Evolutionary conservation across 352 stramenopile species (phyloP).

Genomic region (Pythium vanterpoolii): DNA sequence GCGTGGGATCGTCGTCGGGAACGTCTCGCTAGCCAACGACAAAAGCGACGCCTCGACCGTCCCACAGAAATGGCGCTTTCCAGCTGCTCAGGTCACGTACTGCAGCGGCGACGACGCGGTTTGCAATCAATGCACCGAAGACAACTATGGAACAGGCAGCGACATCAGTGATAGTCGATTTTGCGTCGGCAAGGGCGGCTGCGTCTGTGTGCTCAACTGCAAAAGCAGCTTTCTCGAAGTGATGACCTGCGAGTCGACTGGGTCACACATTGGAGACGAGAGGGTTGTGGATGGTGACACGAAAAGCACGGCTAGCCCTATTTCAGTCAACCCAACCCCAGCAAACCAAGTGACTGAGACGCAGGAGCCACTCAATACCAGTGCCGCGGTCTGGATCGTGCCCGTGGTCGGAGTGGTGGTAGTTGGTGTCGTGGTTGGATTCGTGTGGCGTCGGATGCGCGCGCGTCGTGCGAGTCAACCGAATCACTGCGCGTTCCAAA

Average conservation of each 20-base stretch:
- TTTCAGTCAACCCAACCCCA: neutral
- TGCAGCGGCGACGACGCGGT: conserved; percentile 4
- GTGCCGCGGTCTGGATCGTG: neutral
- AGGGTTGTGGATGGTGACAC: neutral
- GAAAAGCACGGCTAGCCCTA: too few species aligned
- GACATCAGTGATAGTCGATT: conserved; percentile 15
- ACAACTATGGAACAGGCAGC: neutral
- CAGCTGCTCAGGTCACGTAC: conserved; percentile 1
- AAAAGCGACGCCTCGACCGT: neutral
- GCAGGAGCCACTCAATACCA: neutral
- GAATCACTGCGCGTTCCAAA: neutral
- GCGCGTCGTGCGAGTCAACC: neutral
- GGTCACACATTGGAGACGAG: neutral
- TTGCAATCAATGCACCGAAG: conserved; percentile 7
- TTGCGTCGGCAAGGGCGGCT: conserved; percentile 10
- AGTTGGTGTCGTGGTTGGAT: neutral
- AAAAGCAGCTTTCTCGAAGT: neutral
- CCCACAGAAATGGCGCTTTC: conserved; percentile 10
- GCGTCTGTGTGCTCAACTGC: conserved; percentile 16
- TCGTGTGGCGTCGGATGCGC: neutral
- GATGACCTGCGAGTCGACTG: neutral
- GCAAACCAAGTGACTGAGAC: neutral
- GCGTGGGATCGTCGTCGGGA: neutral
- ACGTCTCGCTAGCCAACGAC: neutral
- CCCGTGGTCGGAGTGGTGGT: neutral